phyloP scores from a whole-genome alignment of 371 early-diverging fungal species.

The Phascolomyces articulosus region DNA sequence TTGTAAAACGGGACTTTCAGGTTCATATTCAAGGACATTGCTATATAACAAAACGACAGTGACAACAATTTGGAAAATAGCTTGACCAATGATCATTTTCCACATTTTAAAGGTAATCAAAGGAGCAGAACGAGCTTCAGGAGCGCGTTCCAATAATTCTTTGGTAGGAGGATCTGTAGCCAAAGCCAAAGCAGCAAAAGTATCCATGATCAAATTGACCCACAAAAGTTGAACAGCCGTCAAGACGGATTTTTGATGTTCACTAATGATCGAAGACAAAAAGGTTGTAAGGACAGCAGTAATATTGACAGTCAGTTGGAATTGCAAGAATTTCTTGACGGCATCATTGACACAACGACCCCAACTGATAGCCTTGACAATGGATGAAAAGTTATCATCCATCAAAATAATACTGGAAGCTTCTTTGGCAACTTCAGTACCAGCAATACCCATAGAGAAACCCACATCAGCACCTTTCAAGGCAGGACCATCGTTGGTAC shows the following conservation, averaged over 20 bases:
- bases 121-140: slow-evolving; percentile 63
- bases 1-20: slow-evolving; percentile 35
- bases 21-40: slow-evolving; percentile 34
- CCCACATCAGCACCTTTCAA: slow-evolving; percentile 80
- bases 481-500: slow-evolving; percentile 78
- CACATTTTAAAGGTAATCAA: slow-evolving; percentile 71
- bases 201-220: slow-evolving; percentile 83
- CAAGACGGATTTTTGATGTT: slow-evolving; percentile 51
- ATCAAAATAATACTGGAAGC: slow-evolving; percentile 78
- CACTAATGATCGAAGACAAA: slow-evolving; percentile 53
- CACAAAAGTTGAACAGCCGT: slow-evolving; percentile 74
- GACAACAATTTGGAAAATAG: slow-evolving; percentile 62
- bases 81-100: slow-evolving; percentile 70
- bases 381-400: slow-evolving; percentile 77
- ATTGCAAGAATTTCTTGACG: slow-evolving; percentile 80
- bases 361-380: slow-evolving; percentile 77
- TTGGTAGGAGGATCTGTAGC: slow-evolving; percentile 72
- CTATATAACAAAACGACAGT: slow-evolving; percentile 60
- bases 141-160: slow-evolving; percentile 62
- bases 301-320: slow-evolving; percentile 77
- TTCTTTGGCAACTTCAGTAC: slow-evolving; percentile 82
- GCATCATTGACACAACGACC: slow-evolving; percentile 78
- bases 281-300: slow-evolving; percentile 68
- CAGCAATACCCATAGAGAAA: slow-evolving; percentile 79
- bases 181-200: slow-evolving; percentile 72